Base-by-base conservation (phyloP, 208 protist species). In the Trypanosoma cruzi region DNA sequence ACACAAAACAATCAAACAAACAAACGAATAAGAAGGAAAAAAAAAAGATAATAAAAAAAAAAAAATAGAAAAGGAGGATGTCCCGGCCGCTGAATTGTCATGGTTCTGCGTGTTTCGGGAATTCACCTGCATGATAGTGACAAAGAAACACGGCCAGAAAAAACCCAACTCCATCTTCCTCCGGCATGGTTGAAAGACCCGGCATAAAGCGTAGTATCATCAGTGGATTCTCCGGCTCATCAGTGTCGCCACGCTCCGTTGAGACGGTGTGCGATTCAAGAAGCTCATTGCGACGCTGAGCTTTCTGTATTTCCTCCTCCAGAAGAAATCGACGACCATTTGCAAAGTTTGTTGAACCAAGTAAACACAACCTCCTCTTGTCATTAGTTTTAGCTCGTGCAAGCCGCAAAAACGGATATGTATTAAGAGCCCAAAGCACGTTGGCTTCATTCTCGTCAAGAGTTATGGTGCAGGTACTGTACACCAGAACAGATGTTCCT, bases 381-480 rank as follows among this genome's bases (percentile, higher is more conserved):
- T 71, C 66, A 1, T 60, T 29, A 8, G 67, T 79, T n/a, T 16
- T 48, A n/a, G 84, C 81, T 24, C 81, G 78, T 52, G 75, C 76
- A 22, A 89, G 78, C 11, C 73, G 68, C 32, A 89, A 22, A 13
- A 22, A 55, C 3, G 79, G 75, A 73, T 82, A 88, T 20, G 54
- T 75, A 24, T 71, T 49, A 22, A 92, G 71, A 42, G 82, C 71
- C 52, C 81, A 73, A 7, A 85, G 44, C 16, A 96, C 86, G 58
- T 89, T 92, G 1, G 64, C 79, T 44, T 97, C 92, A 63, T 97
- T 96, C 58, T 97, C 92, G 63, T 89, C 81, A 44, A 81, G 50
- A 3, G 86, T 83, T 2, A 84, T 85, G 49, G 83, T 88, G 78
- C 83, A 92, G 28, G 83, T 92, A 63, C 81, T 88, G 72, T 92